phyloP scores from a whole-genome alignment of 129 eudicot genomes.

The Artemisia tridentata region DNA sequence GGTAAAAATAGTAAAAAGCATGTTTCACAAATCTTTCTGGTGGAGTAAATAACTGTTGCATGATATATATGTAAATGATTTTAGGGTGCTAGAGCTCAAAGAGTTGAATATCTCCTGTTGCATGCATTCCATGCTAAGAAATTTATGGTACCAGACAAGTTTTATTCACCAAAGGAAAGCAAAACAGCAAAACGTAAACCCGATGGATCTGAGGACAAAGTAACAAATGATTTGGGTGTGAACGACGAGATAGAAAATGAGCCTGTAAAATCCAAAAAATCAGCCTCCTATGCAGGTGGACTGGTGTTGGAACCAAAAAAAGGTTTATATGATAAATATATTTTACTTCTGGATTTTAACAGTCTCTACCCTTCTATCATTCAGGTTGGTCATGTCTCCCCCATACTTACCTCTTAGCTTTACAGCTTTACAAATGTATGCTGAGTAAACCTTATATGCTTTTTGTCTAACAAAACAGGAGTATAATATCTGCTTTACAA shows the following conservation, averaged over 20 bases:
- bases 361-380: slow-evolving; percentile 99
- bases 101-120: slow-evolving; percentile 90
- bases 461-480: slow-evolving; percentile 49
- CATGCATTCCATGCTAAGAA: slow-evolving; percentile 98
- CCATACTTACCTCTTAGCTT: slow-evolving; percentile 9
- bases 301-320: slow-evolving; percentile 95
- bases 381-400: slow-evolving; percentile 59
- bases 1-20: slow-evolving; percentile 41
- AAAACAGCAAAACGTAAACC: slow-evolving; percentile 71
- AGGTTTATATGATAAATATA: slow-evolving; percentile 94
- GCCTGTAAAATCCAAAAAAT: slow-evolving; percentile 67
- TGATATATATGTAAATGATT: slow-evolving; percentile 13
- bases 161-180: slow-evolving; percentile 54
- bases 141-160: slow-evolving; percentile 93
- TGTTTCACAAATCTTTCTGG: not conserved
- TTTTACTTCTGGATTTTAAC: slow-evolving; percentile 90
- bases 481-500: slow-evolving; percentile 96
- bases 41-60: not conserved
- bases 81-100: slow-evolving; percentile 99
- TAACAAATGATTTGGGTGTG: slow-evolving; percentile 39
- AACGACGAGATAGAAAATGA: slow-evolving; percentile 54
- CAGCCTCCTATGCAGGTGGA: slow-evolving; percentile 94
- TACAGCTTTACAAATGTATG: slow-evolving; percentile 1
- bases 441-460: slow-evolving; percentile 14
- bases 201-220: slow-evolving; percentile 47